Evolutionary conservation across 2,329 filamentous ascomycete species (phyloP).

Genomic region (Aspergillus intermedius): DNA sequence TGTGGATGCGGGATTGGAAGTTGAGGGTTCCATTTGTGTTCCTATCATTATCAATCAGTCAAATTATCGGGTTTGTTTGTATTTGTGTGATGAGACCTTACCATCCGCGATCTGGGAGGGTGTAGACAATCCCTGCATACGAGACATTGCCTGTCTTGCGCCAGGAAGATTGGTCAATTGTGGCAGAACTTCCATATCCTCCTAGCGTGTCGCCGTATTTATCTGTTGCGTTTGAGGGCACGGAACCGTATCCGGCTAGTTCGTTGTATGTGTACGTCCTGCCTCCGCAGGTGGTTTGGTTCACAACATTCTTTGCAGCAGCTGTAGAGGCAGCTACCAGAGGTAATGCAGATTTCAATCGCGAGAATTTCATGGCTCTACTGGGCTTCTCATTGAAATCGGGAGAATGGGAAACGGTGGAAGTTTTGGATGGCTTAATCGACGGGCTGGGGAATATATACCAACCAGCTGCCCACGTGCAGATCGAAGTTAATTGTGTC

Average conservation of each 20-base stretch:
- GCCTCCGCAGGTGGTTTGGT: conserved; percentile 52
- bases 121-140: conserved; percentile 59
- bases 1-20: conserved; percentile 62
- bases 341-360: conserved; percentile 10
- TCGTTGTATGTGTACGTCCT: conserved; percentile 59
- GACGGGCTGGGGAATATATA: background rate
- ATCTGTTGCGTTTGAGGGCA: conserved; percentile 54
- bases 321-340: conserved; percentile 11
- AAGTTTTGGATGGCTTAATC: background rate
- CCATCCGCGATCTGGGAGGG: conserved; percentile 63
- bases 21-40: conserved; percentile 66
- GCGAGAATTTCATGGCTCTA: conserved; percentile 17
- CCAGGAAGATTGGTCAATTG: conserved; percentile 57
- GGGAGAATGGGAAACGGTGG: background rate
- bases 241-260: conserved; percentile 60
- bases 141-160: conserved; percentile 43
- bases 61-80: background rate
- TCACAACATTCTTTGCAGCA: conserved; percentile 26
- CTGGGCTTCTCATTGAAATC: background rate
- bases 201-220: conserved; percentile 64
- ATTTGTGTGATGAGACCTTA: conserved; percentile 18
- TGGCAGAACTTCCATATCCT: conserved; percentile 59
- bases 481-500: too few relatives aligned
- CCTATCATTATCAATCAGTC: conserved; percentile 27
- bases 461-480: background rate